Evolutionary conservation across 2,329 filamentous ascomycete genomes (phyloP), one percentile per base, ranked within the genome.

Genomic region (Ophiostoma himal-ulmi): DNA sequence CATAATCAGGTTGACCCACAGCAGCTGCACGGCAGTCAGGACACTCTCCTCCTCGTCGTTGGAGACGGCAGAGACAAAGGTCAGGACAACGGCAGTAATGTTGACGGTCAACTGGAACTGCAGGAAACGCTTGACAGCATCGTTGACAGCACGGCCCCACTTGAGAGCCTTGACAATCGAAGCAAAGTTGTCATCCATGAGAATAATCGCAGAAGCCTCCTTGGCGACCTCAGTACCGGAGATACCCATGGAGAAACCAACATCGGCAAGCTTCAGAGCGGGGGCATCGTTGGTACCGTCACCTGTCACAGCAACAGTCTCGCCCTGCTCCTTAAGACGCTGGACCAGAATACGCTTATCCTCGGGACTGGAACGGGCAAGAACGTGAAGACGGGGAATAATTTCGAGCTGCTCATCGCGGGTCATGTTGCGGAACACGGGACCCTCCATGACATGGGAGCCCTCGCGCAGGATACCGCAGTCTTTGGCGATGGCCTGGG

Each of bases 1-100:
- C 94, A 97, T 97, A 81, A 97, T 97, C 75, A 97, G 83, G 77
- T 97, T 97, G 76, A 97, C 93, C 94, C 94, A 97, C 39, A 97
- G 88, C 75, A 97, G 86, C 80, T 97, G 94, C 36, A 97, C 93
- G 13, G 93, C 93, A 1, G 88, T 95, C 70, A 97, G 82, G 36
- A 97, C 93, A 67, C 92, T 92, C 67, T 83, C 78, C 78, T 94
- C 90, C 1, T 88, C 80, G 0, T 78, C 77, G 78, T 85, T 93
- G 39, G 90, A 88, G 11, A 96, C 91, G 41, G 93, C 91, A 14
- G 93, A 93, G 71, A 97, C 89, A 76, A 97, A 97, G 0, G 94
- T 95, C 70, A 97, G 84, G 22, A 91, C 79, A 65, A 97, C 93
- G 52, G 94, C 94, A 10, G 94, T 97, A 74, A 97, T 89, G 83